These are phyloP conservation scores for Boechera retrofracta DNA, from an alignment of 345 rosid species.

Conservation along the genomic window DNA sequence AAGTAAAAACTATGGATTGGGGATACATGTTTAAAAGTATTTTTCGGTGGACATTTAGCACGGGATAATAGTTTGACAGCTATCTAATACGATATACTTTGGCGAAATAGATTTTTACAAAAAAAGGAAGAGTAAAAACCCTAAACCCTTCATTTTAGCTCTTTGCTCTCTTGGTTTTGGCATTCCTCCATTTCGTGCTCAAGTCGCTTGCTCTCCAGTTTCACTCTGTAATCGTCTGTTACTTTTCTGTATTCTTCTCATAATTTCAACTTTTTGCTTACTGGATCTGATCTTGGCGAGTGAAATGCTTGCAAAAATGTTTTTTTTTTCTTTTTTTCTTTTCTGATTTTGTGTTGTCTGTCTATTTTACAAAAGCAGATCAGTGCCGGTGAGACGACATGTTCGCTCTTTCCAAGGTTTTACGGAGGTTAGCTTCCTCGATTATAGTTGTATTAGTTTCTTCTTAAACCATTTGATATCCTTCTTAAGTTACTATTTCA, in stretches of 20 bases:
- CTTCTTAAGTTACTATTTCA: background rate
- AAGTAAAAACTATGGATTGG: too few species aligned
- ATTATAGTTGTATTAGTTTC: slow-evolving; percentile 10
- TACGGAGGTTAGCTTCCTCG: slow-evolving; percentile 42
- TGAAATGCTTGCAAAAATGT: slow-evolving; percentile 9
- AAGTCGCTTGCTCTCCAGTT: slow-evolving; percentile 4
- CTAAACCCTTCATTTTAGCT: slow-evolving; percentile 17
- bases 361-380: slow-evolving; percentile 5
- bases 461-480: background rate
- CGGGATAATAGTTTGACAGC: too few species aligned
- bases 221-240: slow-evolving; percentile 17
- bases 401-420: slow-evolving; percentile 42
- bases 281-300: slow-evolving; percentile 19
- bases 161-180: slow-evolving; percentile 19
- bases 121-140: slow-evolving; percentile 7
- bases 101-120: background rate
- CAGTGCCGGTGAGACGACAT: slow-evolving; percentile 36
- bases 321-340: too few species aligned
- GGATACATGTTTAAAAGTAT: too few species aligned
- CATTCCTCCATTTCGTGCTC: slow-evolving; percentile 16
- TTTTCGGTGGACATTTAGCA: too few species aligned
- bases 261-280: background rate
- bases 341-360: slow-evolving; percentile 11
- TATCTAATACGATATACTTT: too few species aligned
- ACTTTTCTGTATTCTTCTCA: background rate